These are phyloP conservation scores for Curvularia lunata DNA, from an alignment of 2,329 filamentous ascomycete genomes.

Conservation along the genomic window DNA sequence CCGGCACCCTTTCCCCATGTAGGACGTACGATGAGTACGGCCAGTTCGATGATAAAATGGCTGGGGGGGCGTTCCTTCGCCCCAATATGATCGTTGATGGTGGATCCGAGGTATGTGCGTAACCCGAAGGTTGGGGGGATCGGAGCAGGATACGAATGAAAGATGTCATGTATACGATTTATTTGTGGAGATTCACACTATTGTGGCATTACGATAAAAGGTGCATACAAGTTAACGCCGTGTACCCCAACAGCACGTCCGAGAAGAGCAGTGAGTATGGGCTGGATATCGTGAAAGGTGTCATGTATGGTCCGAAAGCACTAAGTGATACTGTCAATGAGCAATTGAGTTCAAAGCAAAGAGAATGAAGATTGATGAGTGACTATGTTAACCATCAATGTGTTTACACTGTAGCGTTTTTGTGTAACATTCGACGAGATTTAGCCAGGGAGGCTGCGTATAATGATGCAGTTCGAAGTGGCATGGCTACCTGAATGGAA, in stretches of 20 bases:
- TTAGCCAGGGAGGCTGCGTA: background rate
- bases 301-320: background rate
- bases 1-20: background rate
- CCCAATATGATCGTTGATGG: background rate
- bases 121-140: background rate
- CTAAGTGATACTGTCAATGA: background rate
- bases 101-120: background rate
- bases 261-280: background rate
- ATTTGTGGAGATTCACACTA: background rate
- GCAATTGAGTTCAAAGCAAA: background rate
- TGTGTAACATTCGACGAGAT: background rate
- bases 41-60: background rate
- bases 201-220: background rate
- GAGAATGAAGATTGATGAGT: background rate
- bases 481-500: background rate
- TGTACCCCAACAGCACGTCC: background rate
- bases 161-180: background rate
- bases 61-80: background rate
- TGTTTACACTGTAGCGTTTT: background rate
- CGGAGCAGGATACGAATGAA: background rate
- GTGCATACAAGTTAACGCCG: background rate
- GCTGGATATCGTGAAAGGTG: background rate
- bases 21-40: background rate
- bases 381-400: background rate
- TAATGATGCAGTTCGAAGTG: background rate